phyloP scores from a whole-genome alignment of 352 stramenopile species.

The Plasmopara viticola region DNA sequence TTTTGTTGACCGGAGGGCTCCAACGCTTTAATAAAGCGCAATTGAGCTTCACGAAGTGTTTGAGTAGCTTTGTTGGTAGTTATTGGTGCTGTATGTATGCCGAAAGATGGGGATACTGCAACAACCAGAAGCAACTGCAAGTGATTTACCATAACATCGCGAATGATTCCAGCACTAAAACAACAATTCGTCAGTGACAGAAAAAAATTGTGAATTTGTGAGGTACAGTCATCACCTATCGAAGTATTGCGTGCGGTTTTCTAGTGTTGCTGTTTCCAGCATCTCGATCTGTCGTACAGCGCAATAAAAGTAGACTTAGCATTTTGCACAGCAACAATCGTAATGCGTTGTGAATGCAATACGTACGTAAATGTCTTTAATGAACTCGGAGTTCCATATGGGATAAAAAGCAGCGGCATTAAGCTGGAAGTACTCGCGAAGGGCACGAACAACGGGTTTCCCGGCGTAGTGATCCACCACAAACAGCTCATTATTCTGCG shows the following conservation, averaged over 20 bases:
- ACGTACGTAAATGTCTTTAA: too few species aligned
- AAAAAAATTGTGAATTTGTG: too few species aligned
- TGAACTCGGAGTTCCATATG: too few species aligned
- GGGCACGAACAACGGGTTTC: constrained; percentile 55
- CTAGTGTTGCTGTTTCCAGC: constrained; percentile 58
- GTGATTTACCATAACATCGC: constrained; percentile 81
- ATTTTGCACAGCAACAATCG: constrained; percentile 26
- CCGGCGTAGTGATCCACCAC: constrained; percentile 86
- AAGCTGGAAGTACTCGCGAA: constrained; percentile 37
- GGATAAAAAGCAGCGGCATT: too few species aligned
- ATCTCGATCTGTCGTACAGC: constrained; percentile 43
- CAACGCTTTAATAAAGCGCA: too few species aligned
- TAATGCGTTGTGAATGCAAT: neutral
- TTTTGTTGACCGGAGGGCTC: too few species aligned
- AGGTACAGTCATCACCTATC: too few species aligned
- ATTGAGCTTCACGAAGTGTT: too few species aligned
- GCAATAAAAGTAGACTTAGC: neutral
- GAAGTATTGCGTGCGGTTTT: constrained; percentile 29
- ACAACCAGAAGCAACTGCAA: constrained; percentile 53
- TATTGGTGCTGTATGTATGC: constrained; percentile 10
- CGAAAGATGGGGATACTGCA: constrained; percentile 25
- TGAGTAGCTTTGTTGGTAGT: too few species aligned
- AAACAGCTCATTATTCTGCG: constrained; percentile 60
- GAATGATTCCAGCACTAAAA: constrained; percentile 57
- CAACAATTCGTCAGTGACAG: constrained; percentile 11